phyloP scores from a whole-genome alignment of 1,139 yeast species.

The Maudiozyma humilis region DNA sequence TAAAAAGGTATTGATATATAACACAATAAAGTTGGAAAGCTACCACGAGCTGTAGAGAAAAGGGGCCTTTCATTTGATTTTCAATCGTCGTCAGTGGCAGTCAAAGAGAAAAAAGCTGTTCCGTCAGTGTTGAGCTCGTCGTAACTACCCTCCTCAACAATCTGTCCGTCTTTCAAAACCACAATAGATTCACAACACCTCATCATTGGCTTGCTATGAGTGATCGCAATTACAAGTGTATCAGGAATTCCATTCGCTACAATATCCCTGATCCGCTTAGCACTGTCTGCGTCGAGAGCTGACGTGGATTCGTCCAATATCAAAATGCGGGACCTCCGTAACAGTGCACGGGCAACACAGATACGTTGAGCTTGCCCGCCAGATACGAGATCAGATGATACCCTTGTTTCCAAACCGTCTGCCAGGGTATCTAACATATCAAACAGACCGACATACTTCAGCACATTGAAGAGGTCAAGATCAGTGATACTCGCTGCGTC shows the following conservation, averaged over 20 bases:
- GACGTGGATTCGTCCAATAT: constrained; percentile 78
- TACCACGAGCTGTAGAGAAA: too few relatives aligned
- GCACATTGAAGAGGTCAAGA: constrained; percentile 35
- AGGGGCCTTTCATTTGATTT: too few relatives aligned
- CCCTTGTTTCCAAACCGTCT: constrained; percentile 46
- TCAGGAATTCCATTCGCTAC: constrained; percentile 29
- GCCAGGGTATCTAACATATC: constrained; percentile 48
- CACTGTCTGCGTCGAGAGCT: constrained; percentile 56
- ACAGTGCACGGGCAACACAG: constrained; percentile 64
- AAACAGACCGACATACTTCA: constrained; percentile 42
- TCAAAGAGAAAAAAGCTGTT: constrained; percentile 11
- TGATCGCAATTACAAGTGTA: constrained; percentile 37
- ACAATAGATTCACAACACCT: constrained; percentile 38
- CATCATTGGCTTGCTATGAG: constrained; percentile 57
- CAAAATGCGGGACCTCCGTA: constrained; percentile 54
- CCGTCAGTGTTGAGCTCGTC: constrained; percentile 17
- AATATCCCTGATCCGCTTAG: constrained; percentile 36
- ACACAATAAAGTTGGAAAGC: not conserved
- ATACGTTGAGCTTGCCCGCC: constrained; percentile 79
- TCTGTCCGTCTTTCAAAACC: constrained; percentile 39
- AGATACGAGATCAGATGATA: constrained; percentile 55
- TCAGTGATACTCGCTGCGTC: constrained; percentile 24
- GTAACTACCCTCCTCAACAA: constrained; percentile 36
- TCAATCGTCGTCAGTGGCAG: too few relatives aligned
- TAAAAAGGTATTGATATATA: too few relatives aligned